Evolutionary conservation across 2,329 filamentous ascomycete genomes (phyloP), one percentile per base, ranked within the genome.

Genomic region (Calonectria pseudoturangicola): DNA sequence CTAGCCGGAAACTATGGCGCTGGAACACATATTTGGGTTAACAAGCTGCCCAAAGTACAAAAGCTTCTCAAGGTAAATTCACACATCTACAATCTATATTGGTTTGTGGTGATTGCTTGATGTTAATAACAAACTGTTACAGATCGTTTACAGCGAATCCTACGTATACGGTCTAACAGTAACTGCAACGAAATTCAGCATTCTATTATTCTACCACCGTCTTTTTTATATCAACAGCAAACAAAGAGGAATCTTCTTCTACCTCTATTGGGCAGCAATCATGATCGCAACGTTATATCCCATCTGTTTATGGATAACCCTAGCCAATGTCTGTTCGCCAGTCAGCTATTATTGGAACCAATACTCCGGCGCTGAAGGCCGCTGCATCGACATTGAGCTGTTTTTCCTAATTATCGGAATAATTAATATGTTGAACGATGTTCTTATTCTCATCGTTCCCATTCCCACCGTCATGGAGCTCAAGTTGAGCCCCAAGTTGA

Each of bases 281-380:
- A 27, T 51, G 18, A 39, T 73, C 8, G 47, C 71, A 2, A 33
- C n/a, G 6, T 5, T 18, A 2, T 70, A 73, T 51, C 67, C 66
- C 5, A 18, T 74, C 13, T 21, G 63, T 21, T 27, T 74, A 4
- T 68, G 67, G 58, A 58, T 73, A 16, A 71, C 71, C 15, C 48
- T 73, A 64, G 68, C 56, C 15, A 63, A 54, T 18, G 68, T 68
- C 4, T 74, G 73, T 18, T 36, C 21, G 5, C 73, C 73, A 13
- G 43, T 74, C 15, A 66, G 21, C 51, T 71, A 63, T 48, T 74
- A 68, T 30, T 74, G 73, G 73, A 68, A 66, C 15, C 73, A 71
- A 45, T 71, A 68, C 39, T 47, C 51, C 12, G 73, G 73, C 12
- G 60, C 64, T 3, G 62, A 73, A 41, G 73, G 73, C 1, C 28